Conservation (phyloP, 768 basidiomycete genomes). For the Exsudoporus frostii region DNA sequence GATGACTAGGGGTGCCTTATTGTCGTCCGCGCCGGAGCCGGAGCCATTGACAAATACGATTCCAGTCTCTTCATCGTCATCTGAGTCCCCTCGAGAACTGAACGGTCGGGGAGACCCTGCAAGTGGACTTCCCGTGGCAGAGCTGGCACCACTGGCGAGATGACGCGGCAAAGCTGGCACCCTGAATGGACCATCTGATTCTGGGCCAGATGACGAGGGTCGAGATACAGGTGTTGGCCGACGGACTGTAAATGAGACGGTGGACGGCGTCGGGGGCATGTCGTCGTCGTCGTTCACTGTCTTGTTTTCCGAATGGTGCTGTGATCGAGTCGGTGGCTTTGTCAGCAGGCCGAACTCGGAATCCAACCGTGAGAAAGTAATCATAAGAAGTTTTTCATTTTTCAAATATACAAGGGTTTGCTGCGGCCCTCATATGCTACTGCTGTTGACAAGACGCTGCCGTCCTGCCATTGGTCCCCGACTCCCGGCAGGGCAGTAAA, state of each 20-base stretch:
- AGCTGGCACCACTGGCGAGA: constrained; percentile 38
- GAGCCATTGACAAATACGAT: constrained; percentile 23
- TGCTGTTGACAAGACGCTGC: no score
- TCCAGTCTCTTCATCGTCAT: constrained; percentile 25
- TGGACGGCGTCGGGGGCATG: constrained; percentile 31
- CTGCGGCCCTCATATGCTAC: no score
- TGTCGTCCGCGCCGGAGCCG: constrained; percentile 23
- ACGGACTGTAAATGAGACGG: constrained; percentile 83
- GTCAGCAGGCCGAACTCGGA: not conserved
- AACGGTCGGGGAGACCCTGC: constrained; percentile 46
- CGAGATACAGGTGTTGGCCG: constrained; percentile 72
- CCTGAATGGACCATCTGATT: constrained; percentile 59
- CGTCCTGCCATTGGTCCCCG: no score
- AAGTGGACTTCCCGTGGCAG: constrained; percentile 54
- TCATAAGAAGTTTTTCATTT: no score
- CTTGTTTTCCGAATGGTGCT: not conserved
- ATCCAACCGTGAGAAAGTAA: no score
- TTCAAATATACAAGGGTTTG: no score
- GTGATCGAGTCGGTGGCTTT: not conserved
- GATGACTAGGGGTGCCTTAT: constrained; percentile 72
- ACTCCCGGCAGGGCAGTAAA: no score
- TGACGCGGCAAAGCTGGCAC: constrained; percentile 60
- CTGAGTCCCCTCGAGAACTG: constrained; percentile 26
- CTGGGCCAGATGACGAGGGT: constrained; percentile 58
- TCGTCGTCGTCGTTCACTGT: not conserved